A percentile compares a stretch with the other conserved stretches of the same genome.
These are phyloP conservation scores for Linum trigynum DNA, from an alignment of 345 rosid species.

Conservation along the genomic window DNA sequence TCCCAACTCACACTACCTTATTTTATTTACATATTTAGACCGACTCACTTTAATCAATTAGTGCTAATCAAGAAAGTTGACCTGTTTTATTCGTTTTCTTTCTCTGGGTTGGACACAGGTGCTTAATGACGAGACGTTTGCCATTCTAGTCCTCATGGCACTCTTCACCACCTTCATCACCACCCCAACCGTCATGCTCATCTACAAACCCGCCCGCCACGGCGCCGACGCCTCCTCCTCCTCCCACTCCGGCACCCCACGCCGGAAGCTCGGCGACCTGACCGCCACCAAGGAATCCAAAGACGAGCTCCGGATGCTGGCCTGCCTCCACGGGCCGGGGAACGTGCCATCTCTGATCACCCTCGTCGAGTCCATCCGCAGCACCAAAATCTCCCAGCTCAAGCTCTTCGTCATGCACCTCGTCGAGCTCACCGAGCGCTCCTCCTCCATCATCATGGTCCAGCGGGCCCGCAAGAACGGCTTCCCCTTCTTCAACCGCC, in stretches of 20 bases:
- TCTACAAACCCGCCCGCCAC: slow-evolving; percentile 51
- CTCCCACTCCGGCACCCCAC: slow-evolving; percentile 6
- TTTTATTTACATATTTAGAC: no score
- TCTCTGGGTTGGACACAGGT: slow-evolving; percentile 32
- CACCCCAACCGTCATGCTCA: slow-evolving; percentile 62
- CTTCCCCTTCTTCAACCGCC: slow-evolving; percentile 52
- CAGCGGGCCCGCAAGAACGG: slow-evolving; percentile 59
- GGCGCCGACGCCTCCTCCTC: slow-evolving; percentile 3
- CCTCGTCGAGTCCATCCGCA: slow-evolving; percentile 54
- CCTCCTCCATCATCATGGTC: slow-evolving; percentile 68
- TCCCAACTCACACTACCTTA: no score
- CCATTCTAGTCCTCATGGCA: slow-evolving; percentile 75
- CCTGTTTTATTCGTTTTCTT: not conserved
- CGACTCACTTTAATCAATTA: no score
- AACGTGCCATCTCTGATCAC: slow-evolving; percentile 54
- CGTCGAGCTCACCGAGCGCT: slow-evolving; percentile 67
- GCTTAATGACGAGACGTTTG: slow-evolving; percentile 68
- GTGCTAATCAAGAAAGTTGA: no score
- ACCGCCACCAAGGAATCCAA: slow-evolving; percentile 26
- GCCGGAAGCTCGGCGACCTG: slow-evolving; percentile 43
- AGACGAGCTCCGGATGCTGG: slow-evolving; percentile 52
- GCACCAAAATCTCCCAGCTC: slow-evolving; percentile 46
- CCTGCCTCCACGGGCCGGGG: slow-evolving; percentile 58
- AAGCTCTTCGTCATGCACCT: slow-evolving; percentile 73
- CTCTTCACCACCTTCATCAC: slow-evolving; percentile 83